Evolutionary conservation across 306 rosid species (phyloP), one percentile per base, ranked within the genome.

Genomic region (Amphicarpaea edgeworthii): DNA sequence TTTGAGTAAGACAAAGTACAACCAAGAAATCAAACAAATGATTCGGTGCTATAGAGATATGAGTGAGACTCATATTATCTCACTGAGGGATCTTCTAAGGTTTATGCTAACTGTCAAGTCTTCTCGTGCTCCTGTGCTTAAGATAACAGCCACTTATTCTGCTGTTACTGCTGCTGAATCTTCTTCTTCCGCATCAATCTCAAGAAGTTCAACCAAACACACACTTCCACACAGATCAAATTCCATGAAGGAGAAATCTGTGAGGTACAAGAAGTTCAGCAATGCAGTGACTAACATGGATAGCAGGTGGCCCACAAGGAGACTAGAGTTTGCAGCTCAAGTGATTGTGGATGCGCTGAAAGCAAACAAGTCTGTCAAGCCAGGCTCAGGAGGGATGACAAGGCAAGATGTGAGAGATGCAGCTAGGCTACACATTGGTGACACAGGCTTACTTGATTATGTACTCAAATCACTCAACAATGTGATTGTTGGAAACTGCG

Each of bases 271-370:
- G 79, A 91, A 77, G 50, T 94, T 94, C 86, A 75, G 83, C 58
- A 79, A 60, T 12, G 88, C 82, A 8, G 76, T 94, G 64, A 79
- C 87, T 14, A 87, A 70, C 69, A 91, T 91, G 97, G 98, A 94
- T 77, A 94, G 97, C 73, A 87, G 98, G 78, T 94, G 98, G 98
- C 96, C 97, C 4, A 76, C 85, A 24, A 87, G 96, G 75, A 86
- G 97, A 57, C 81, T 90, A 34, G 94, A 93, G 71, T 90, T 75
- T 54, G 91, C 97, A 9, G 96, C 97, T 10, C 89, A 88, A 70
- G 97, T 94, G 79, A 86, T 94, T 60, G 98, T 91, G 6, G 87
- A 82, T 26, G 94, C 98, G 11, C 63, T 94, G 78, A 89, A 91
- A 78, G 91, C 85, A 70, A 88, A 90, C 87, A 91, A 82, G 73